Conservation (phyloP, 2,329 filamentous ascomycete genomes). For the Botryosphaeria dothidea region DNA sequence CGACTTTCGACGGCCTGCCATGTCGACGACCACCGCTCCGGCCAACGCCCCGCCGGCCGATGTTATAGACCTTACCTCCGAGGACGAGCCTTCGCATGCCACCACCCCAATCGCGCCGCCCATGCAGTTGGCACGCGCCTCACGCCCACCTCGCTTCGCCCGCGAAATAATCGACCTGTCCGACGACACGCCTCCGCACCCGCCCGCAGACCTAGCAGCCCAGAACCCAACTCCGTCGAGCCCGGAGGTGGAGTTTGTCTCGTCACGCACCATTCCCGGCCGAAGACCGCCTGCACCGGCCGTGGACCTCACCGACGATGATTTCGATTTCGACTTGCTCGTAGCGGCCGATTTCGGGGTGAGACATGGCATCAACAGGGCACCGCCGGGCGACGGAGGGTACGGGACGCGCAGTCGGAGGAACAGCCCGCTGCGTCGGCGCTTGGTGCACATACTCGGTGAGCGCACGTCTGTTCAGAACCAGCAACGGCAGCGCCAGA, state of each 20-base stretch:
- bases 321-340: not conserved
- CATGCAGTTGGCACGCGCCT: constrained; percentile 29
- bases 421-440: not conserved
- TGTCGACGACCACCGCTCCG: constrained; percentile 25
- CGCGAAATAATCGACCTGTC: constrained; percentile 47
- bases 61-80: constrained; percentile 41
- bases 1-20: constrained; percentile 55
- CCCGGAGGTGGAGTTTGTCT: constrained; percentile 55
- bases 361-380: constrained; percentile 2
- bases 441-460: constrained; percentile 11
- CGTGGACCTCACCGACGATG: constrained; percentile 20
- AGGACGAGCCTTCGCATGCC: constrained; percentile 33
- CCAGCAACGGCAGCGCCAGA: constrained; percentile 2
- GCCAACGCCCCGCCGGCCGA: not conserved
- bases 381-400: constrained; percentile 9
- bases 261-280: constrained; percentile 24
- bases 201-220: constrained; percentile 22
- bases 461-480: constrained; percentile 14
- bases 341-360: not conserved
- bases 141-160: constrained; percentile 43
- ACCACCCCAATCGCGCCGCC: constrained; percentile 20
- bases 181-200: constrained; percentile 35
- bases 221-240: constrained; percentile 29
- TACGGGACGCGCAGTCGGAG: constrained; percentile 8
- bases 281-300: not conserved